phyloP scores from a whole-genome alignment of 2,329 filamentous ascomycete genomes.

The Monosporascus sp. region DNA sequence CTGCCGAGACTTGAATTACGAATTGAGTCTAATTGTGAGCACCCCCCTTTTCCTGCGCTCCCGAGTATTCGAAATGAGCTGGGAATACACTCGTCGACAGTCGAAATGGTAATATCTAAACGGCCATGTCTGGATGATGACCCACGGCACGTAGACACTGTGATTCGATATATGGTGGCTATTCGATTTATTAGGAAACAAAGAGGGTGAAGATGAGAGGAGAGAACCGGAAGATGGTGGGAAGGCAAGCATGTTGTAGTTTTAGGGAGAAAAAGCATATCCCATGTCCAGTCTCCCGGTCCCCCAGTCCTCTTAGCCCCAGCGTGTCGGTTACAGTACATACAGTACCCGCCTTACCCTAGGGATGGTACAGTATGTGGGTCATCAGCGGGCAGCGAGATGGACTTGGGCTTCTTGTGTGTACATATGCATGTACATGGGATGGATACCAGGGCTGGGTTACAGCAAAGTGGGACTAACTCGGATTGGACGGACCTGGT shows the following conservation, averaged over 20 bases:
- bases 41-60: too few species aligned
- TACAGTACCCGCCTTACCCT: conserved; percentile 1
- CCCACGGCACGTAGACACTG: neutral
- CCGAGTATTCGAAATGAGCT: neutral
- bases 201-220: neutral
- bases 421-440: too few species aligned
- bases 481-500: too few species aligned
- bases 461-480: neutral
- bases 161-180: too few species aligned
- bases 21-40: neutral
- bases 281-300: neutral
- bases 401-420: neutral
- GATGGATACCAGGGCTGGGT: neutral
- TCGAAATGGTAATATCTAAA: neutral
- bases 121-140: neutral
- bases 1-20: neutral
- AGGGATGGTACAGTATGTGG: neutral
- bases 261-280: neutral
- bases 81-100: neutral
- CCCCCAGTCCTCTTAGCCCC: neutral
- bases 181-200: neutral
- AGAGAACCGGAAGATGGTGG: neutral
- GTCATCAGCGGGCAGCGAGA: neutral
- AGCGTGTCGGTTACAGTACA: neutral
- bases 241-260: neutral